These are phyloP conservation scores for Ensete ventricosum DNA, from an alignment of 176 grass and related monocot species.

Conservation along the genomic window DNA sequence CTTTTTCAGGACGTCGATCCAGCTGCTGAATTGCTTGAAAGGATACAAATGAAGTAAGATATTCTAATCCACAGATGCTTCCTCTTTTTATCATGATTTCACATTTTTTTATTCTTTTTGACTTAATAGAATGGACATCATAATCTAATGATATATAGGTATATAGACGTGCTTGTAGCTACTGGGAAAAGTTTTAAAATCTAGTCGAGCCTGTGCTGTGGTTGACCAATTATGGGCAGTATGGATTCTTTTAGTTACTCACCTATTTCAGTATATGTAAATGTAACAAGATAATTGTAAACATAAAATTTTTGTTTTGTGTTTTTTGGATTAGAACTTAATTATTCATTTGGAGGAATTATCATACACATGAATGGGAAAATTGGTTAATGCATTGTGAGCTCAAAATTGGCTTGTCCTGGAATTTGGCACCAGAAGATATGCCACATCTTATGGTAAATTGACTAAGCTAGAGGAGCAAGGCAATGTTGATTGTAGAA, in stretches of 20 bases:
- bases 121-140: too few species aligned
- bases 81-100: not conserved
- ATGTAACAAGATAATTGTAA: not conserved
- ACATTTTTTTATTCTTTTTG: too few species aligned
- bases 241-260: not conserved
- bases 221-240: not conserved
- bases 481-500: too few species aligned
- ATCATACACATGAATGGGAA: not conserved
- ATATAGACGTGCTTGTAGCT: too few species aligned
- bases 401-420: not conserved
- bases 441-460: too few species aligned
- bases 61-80: not conserved
- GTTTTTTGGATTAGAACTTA: not conserved
- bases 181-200: not conserved
- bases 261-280: not conserved
- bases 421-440: not conserved
- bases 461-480: too few species aligned
- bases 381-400: not conserved
- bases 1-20: constrained; percentile 54
- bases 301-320: not conserved
- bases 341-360: not conserved
- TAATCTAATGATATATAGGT: too few species aligned
- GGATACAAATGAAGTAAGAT: constrained; percentile 79
- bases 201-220: not conserved
- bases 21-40: constrained; percentile 44